Percentiles rank a stretch among this genome's conserved stretches.
Evolutionary conservation across 2,329 filamentous ascomycete genomes (phyloP).

Genomic region (Fusarium sp.): DNA sequence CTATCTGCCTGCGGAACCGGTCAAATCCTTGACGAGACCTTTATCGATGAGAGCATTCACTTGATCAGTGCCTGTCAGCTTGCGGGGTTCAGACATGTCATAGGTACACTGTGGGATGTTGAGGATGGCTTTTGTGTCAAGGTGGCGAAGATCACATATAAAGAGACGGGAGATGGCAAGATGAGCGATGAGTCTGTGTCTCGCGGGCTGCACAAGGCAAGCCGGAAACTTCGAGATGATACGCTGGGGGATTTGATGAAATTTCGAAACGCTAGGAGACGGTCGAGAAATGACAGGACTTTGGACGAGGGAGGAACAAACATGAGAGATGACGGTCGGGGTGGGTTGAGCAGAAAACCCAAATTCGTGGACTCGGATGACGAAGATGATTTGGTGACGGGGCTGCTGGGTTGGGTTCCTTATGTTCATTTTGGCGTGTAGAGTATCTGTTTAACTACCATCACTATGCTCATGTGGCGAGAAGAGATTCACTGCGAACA

Average conservation of each 20-base stretch:
- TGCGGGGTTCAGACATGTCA: not conserved
- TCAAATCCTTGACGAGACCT: not conserved
- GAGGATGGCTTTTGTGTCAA: not conserved
- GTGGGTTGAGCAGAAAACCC: not conserved
- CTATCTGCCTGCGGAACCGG: slow-evolving; percentile 1
- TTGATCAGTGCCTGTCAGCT: slow-evolving; percentile 8
- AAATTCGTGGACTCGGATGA: not conserved
- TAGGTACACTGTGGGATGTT: slow-evolving; percentile 1
- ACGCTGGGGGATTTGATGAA: not conserved
- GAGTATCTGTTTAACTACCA: not conserved
- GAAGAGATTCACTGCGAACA: too few relatives aligned
- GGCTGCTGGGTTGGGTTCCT: not conserved
- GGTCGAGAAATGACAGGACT: not conserved
- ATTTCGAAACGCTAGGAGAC: not conserved
- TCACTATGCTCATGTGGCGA: too few relatives aligned
- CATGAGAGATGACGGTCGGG: not conserved
- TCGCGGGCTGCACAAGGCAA: not conserved
- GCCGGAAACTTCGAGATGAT: not conserved
- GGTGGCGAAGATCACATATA: not conserved
- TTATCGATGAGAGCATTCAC: slow-evolving; percentile 8
- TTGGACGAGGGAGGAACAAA: not conserved
- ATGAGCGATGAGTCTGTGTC: not conserved
- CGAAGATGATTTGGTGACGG: not conserved
- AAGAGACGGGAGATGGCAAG: not conserved
- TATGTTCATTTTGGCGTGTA: not conserved